phyloP scores from a whole-genome alignment of 176 grass and related monocot genomes.

The Hyparrhenia diplandra region DNA sequence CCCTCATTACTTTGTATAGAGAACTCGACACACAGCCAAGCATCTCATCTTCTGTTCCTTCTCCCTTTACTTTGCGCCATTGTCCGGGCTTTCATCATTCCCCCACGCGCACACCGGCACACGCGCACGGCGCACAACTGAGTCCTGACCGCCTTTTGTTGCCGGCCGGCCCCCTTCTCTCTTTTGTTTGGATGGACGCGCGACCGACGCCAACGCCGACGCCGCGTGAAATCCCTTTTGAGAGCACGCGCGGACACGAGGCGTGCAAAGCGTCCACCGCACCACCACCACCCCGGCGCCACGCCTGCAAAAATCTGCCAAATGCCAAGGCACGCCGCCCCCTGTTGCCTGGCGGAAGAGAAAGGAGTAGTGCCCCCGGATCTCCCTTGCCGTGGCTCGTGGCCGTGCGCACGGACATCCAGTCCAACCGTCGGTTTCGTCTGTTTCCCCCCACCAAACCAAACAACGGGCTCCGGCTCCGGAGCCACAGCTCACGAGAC shows the following conservation, averaged over 20 bases:
- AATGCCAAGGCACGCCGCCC: background rate
- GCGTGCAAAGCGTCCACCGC: slow-evolving; percentile 15
- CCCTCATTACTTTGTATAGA: too few relatives aligned
- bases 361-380: background rate
- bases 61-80: too few relatives aligned
- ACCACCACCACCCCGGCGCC: background rate
- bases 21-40: too few relatives aligned
- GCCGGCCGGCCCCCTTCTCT: background rate
- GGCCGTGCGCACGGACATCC: background rate
- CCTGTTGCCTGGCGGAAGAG: background rate
- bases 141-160: background rate
- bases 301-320: background rate
- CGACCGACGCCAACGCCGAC: background rate
- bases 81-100: too few relatives aligned
- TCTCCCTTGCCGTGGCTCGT: background rate
- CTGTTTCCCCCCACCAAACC: background rate
- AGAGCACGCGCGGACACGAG: slow-evolving; percentile 3
- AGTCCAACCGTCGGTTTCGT: background rate
- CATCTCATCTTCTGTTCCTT: too few relatives aligned
- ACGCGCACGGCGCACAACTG: too few relatives aligned
- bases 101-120: too few relatives aligned
- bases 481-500: background rate
- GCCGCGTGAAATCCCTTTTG: background rate
- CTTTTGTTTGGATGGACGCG: background rate
- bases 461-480: background rate